Evolutionary conservation across 176 grass and related monocot genomes (phyloP).

Genomic region (Thinopyrum elongatum): DNA sequence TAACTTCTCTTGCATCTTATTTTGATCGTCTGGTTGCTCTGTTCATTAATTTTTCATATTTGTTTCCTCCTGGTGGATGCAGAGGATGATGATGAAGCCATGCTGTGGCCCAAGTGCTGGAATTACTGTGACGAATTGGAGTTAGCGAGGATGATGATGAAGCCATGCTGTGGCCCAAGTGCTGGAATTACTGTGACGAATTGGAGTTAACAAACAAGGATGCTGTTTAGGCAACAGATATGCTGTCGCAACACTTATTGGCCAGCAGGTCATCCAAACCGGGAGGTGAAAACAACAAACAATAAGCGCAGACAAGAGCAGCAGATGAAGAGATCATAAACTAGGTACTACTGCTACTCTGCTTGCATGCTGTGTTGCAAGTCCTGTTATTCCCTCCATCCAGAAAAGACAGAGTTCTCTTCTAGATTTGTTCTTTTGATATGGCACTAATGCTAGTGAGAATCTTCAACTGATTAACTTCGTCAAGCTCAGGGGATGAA

Average conservation of each 20-base stretch:
- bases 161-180: not conserved
- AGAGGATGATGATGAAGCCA: not conserved
- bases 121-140: not conserved
- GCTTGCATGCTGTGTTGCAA: not conserved
- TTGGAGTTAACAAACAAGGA: not conserved
- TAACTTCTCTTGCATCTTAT: too few species aligned
- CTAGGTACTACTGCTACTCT: not conserved
- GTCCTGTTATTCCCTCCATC: not conserved
- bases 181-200: not conserved
- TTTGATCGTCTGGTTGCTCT: too few species aligned
- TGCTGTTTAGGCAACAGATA: not conserved
- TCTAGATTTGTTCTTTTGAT: not conserved
- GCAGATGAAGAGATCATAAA: not conserved
- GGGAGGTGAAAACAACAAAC: not conserved
- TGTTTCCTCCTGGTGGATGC: too few species aligned
- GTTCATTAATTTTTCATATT: too few species aligned
- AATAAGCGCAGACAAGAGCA: not conserved
- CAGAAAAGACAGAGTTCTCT: not conserved
- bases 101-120: accelerated
- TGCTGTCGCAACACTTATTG: not conserved
- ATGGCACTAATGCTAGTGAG: not conserved
- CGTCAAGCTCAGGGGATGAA: too few species aligned
- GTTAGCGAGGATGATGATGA: not conserved
- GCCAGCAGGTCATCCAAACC: not conserved
- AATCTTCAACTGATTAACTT: not conserved